Base-by-base conservation (phyloP, 768 basidiomycete genomes). In the Boletus subcaerulescens region DNA sequence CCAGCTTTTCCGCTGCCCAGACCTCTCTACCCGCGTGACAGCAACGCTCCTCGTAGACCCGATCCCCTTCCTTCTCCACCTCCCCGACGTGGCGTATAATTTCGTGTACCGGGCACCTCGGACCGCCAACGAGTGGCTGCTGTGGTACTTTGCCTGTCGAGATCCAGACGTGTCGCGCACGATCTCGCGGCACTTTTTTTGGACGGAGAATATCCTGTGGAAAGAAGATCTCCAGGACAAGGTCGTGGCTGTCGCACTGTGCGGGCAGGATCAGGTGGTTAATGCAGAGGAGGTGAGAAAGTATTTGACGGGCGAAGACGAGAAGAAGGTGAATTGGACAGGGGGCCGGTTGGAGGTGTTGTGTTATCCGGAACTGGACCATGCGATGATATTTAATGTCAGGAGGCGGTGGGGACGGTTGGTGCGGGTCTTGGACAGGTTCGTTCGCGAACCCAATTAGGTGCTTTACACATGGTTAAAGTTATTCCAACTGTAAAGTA, bases 61-160 rank as follows among this genome's bases (percentile, higher is more conserved):
- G 3, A 83, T 87, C 36, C 83, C 85, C 0, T 76, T 88, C 57
- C 70, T 87, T 3, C 74, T 87, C 8, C 83, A 86, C 68, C 75
- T 81, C 40, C 82, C 86, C 3, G 61, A 77, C n/a, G 78, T 86
- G 42, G 83, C 84, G 18, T 78, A 77, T 65, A 86, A 86, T 65
- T 87, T 88, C 54, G 72, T 88, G 38, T 86, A 87, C 68, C 80
- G 86, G 20, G 43, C 57, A 8, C 75, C 86, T n/a, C 58, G 60
- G n/a, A 47, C 62, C 52, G 79, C 80, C 50, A 80, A 80, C 62
- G 81, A 87, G 59, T 85, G 83, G 83, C 74, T 84, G 67, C 59
- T 87, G 48, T 86, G 84, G 82, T 88, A 83, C 61, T 86, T 87
- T 59, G 76, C 84, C 20, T 80, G 79, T 52, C 78, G 80, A 12